Percentiles rank a stretch among this genome's conserved stretches.
These are phyloP conservation scores for Yamadazyma trypodendri DNA, from an alignment of 1,139 yeast species.

Conservation along the genomic window DNA sequence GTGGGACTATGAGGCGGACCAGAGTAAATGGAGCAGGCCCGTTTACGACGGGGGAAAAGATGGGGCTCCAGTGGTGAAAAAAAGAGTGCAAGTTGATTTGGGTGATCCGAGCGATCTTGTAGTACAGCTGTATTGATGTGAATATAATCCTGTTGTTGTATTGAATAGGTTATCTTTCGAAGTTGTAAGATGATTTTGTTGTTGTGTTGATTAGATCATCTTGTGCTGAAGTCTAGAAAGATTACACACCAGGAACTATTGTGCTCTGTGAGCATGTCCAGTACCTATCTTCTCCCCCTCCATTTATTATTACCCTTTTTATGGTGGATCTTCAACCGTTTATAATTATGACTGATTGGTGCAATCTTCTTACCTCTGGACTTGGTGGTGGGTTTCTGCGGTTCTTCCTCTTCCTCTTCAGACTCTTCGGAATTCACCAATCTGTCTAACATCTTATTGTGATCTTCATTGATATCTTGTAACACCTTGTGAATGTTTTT, in stretches of 20 bases:
- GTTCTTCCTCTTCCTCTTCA: constrained; percentile 23
- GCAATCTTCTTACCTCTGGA: constrained; percentile 24
- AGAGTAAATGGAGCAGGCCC: constrained; percentile 52
- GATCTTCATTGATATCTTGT: constrained; percentile 26
- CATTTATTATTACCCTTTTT: constrained; percentile 16
- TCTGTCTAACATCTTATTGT: constrained; percentile 21
- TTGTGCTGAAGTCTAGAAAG: no score
- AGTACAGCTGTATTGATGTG: constrained; percentile 11
- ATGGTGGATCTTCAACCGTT: constrained; percentile 44
- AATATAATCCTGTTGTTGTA: no score
- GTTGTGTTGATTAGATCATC: no score
- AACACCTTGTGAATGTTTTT: constrained; percentile 45
- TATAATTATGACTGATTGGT: constrained; percentile 40
- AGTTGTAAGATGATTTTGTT: background rate
- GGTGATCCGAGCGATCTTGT: constrained; percentile 15
- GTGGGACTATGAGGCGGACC: constrained; percentile 63
- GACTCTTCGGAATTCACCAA: constrained; percentile 24
- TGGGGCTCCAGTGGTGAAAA: constrained; percentile 2
- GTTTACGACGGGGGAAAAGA: constrained; percentile 24
- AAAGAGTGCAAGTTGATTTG: constrained; percentile 20
- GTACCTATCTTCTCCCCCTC: constrained; percentile 9
- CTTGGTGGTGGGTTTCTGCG: constrained; percentile 9
- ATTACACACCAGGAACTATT: no score
- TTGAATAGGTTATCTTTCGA: no score
- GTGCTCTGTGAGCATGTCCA: no score